A percentile compares a stretch with the other conserved stretches of the same genome.
These are phyloP conservation scores for Penicillium coprophilum DNA, from an alignment of 495 filamentous ascomycete genomes.

Conservation along the genomic window DNA sequence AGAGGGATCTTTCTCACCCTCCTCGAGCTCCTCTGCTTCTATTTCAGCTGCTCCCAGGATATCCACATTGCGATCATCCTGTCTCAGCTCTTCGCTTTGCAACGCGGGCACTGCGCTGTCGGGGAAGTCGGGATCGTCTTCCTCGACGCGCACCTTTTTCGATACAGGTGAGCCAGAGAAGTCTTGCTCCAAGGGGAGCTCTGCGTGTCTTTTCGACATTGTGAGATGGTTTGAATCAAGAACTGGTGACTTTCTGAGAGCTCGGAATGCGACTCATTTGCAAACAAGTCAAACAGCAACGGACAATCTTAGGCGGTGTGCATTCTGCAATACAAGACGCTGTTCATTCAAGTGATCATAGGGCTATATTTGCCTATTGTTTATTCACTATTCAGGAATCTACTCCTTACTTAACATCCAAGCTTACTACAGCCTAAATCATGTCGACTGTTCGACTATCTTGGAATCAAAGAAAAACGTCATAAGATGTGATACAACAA, in stretches of 20 bases:
- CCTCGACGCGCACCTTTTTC: constrained; percentile 71
- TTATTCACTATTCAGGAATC: neutral
- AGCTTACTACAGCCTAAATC: constrained; percentile 10
- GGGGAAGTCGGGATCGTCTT: constrained; percentile 41
- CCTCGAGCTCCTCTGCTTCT: constrained; percentile 43
- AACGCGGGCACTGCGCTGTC: constrained; percentile 43
- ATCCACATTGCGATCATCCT: constrained; percentile 41
- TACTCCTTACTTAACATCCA: neutral
- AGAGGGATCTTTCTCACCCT: constrained; percentile 33
- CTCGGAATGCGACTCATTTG: constrained; percentile 24
- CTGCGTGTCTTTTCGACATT: constrained; percentile 78
- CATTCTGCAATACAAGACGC: neutral
- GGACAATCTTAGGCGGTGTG: neutral
- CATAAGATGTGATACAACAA: constrained; percentile 48
- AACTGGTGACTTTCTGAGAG: constrained; percentile 11
- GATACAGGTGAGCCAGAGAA: constrained; percentile 65
- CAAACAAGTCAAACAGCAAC: constrained; percentile 46
- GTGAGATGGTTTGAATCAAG: constrained; percentile 22
- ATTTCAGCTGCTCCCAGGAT: constrained; percentile 38
- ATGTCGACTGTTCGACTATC: constrained; percentile 20
- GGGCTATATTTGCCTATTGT: neutral
- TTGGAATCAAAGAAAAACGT: constrained; percentile 35
- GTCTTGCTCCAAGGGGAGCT: constrained; percentile 70
- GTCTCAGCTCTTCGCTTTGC: constrained; percentile 31
- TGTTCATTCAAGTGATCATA: neutral